Base-by-base conservation (phyloP, 2,329 filamentous ascomycete genomes). In the Epichloe typhina region DNA sequence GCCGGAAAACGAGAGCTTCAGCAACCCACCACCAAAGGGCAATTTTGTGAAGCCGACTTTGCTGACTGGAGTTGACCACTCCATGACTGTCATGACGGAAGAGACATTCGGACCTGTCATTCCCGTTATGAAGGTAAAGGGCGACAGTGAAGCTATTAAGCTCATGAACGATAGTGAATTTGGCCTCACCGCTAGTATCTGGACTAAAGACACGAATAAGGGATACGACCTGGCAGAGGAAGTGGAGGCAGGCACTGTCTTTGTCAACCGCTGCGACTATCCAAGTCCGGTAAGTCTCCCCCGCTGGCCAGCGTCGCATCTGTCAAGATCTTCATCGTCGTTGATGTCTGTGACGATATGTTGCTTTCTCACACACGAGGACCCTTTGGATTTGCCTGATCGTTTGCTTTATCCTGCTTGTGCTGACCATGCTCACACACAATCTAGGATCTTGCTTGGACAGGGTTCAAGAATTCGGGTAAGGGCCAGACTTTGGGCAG, bases 101-200 rank as follows among this genome's bases (percentile, higher is more conserved):
- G 91, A 97, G 73, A 96, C 90, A 0, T 97, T 97, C 63, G 91
- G 91, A 0, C 91, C 91, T 1, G 81, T 96, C 17, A 91, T 97
- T 59, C 85, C 90, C 1, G 80, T 96, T 17, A 88, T 91, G 82
- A 87, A 86, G 66, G 90, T 96, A 54, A 80, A 80, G 62, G 73
- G 73, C 58, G 91, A 96, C 61, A 78, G 78, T 17, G 88, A 96
- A 67, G 91, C 91, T 2, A 71, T 96, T 54, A 71, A 74, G 57
- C 70, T 91, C 47, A 96, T 97, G 89, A 96, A 96, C 61, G 89
- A 95, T 65, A 93, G 87, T 69, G 83, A 95, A 57, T 95, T 95
- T 64, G 91, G 91, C 5, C 75, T 97, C 54, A 96, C 91, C 3
- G 91, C 90, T n/a, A 95, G 88, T 61, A 89, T 97, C 61, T 97